Evolutionary conservation across 768 basidiomycete species (phyloP).

Genomic region (Psilocybe cubensis): DNA sequence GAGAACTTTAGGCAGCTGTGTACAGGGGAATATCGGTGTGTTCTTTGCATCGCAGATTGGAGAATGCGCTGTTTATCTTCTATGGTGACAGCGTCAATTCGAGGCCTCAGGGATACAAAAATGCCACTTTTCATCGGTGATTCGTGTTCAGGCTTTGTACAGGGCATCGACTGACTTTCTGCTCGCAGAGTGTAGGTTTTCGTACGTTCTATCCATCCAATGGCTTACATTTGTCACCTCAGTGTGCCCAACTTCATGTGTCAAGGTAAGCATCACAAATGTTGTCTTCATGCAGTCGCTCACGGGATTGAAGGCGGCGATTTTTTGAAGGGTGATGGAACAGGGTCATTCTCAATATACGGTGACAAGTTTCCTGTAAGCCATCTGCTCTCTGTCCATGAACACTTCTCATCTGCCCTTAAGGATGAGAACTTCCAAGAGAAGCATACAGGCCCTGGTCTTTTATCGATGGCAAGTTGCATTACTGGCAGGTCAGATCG

Average conservation of each 20-base stretch:
- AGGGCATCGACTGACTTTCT: slow-evolving; percentile 17
- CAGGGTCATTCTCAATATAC: slow-evolving; percentile 96
- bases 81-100: slow-evolving; percentile 64
- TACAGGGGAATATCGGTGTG: slow-evolving; percentile 93
- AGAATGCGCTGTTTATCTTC: slow-evolving; percentile 2
- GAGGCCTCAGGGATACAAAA: slow-evolving; percentile 90
- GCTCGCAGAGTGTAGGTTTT: slow-evolving; percentile 66
- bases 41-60: neutral
- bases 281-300: neutral
- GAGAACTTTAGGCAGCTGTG: slow-evolving; percentile 98
- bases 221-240: slow-evolving; percentile 15
- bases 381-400: neutral
- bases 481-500: neutral
- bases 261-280: slow-evolving; percentile 60
- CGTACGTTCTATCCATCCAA: slow-evolving; percentile 5
- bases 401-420: neutral
- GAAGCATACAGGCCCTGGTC: slow-evolving; percentile 84
- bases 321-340: slow-evolving; percentile 93
- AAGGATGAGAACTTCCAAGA: slow-evolving; percentile 95
- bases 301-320: slow-evolving; percentile 70
- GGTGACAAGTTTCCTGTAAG: slow-evolving; percentile 90
- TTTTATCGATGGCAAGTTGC: slow-evolving; percentile 85
- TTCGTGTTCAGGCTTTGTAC: slow-evolving; percentile 20
- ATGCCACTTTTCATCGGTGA: slow-evolving; percentile 90
- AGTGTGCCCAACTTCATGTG: slow-evolving; percentile 96